Conservation (phyloP, 306 rosid species). For the Biancaea sappan region DNA sequence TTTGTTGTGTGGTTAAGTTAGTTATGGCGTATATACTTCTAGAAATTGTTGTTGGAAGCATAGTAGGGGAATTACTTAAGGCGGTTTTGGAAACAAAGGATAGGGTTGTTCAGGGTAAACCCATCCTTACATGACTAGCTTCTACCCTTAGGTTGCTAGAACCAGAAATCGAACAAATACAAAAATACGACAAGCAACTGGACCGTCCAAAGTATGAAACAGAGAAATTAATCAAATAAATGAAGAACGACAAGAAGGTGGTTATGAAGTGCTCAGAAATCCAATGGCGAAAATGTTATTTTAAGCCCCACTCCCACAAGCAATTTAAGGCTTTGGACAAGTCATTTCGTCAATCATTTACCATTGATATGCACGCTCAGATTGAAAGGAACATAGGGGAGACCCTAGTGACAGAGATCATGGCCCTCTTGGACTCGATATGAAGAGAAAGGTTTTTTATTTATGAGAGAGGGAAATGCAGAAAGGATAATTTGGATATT, state of each 20-base stretch:
- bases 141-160: conserved; percentile 14
- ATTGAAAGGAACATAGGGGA: conserved; percentile 24
- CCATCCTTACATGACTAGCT: conserved; percentile 26
- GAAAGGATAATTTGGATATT: too few species aligned
- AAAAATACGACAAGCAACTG: conserved; percentile 16
- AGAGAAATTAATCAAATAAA: not conserved
- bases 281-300: conserved; percentile 38
- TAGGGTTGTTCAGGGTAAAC: conserved; percentile 30
- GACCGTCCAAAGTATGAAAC: conserved; percentile 36
- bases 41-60: conserved; percentile 38
- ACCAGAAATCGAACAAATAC: conserved; percentile 36
- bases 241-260: conserved; percentile 37
- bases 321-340: conserved; percentile 40
- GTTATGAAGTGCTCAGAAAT: conserved; percentile 39
- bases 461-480: too few species aligned
- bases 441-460: too few species aligned
- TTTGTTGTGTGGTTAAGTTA: not conserved
- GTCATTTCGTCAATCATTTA: conserved; percentile 17
- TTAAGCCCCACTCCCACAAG: conserved; percentile 30
- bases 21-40: conserved; percentile 35
- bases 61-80: conserved; percentile 25
- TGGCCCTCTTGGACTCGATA: too few species aligned
- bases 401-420: not conserved
- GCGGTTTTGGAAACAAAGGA: conserved; percentile 17
- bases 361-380: conserved; percentile 25